These are phyloP conservation scores for Neofusicoccum parvum DNA, from an alignment of 2,329 filamentous ascomycete species.

Conservation along the genomic window DNA sequence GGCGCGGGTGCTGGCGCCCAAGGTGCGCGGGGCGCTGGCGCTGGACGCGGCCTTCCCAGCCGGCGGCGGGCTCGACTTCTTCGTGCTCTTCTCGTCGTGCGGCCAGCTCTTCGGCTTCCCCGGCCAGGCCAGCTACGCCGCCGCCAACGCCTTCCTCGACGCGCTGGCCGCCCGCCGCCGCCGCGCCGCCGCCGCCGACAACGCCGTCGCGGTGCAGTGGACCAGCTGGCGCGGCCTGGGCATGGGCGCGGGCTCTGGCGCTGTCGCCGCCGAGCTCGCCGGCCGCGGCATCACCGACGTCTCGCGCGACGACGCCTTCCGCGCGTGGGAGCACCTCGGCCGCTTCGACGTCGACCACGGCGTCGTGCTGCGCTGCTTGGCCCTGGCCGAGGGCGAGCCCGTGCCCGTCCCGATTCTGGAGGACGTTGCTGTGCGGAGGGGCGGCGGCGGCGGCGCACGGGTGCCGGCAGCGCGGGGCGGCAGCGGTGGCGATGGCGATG, in stretches of 20 bases:
- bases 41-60: constrained; percentile 33
- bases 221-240: constrained; percentile 47
- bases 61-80: constrained; percentile 30
- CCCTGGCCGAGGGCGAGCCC: constrained; percentile 37
- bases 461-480: too few species aligned
- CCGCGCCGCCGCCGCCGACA: constrained; percentile 36
- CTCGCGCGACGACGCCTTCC: constrained; percentile 44
- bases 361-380: constrained; percentile 39
- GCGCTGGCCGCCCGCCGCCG: constrained; percentile 28
- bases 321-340: constrained; percentile 44
- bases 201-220: constrained; percentile 46
- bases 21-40: constrained; percentile 32
- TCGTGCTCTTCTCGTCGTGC: constrained; percentile 6
- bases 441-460: not conserved
- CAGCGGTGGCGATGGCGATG: too few species aligned
- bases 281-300: constrained; percentile 48
- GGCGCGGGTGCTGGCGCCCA: constrained; percentile 38
- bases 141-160: constrained; percentile 26
- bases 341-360: constrained; percentile 41
- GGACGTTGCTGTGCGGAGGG: constrained; percentile 21
- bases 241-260: constrained; percentile 41
- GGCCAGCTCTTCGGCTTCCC: constrained; percentile 13
- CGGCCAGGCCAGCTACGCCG: constrained; percentile 24
- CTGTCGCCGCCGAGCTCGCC: constrained; percentile 44
- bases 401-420: too few species aligned